Evolutionary conservation across 1,284 basidiomycete species (phyloP).

Genomic region (Ceratobasidium sp.): DNA sequence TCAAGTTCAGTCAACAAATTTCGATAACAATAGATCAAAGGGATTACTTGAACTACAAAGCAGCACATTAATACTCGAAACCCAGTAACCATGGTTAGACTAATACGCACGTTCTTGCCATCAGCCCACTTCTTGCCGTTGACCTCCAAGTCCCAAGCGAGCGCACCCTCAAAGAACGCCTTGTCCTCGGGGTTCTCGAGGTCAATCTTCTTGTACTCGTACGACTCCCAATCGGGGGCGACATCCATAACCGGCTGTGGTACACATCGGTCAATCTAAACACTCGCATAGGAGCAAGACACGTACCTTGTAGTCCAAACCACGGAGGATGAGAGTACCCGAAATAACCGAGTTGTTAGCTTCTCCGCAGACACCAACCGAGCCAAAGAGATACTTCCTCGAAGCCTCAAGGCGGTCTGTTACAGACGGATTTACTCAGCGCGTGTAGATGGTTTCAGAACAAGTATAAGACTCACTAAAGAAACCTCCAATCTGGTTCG

Average conservation of each 20-base stretch:
- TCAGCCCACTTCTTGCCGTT: slow-evolving; percentile 90
- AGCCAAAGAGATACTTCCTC: slow-evolving; percentile 95
- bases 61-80: not conserved
- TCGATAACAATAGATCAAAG: not conserved
- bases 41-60: not conserved
- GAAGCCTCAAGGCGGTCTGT: slow-evolving; percentile 92
- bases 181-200: slow-evolving; percentile 79
- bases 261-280: slow-evolving; percentile 52
- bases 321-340: slow-evolving; percentile 88
- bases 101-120: slow-evolving; percentile 81
- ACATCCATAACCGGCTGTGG: slow-evolving; percentile 79
- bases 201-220: slow-evolving; percentile 80
- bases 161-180: slow-evolving; percentile 89
- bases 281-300: slow-evolving; percentile 51
- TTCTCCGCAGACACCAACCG: slow-evolving; percentile 90
- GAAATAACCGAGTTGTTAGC: slow-evolving; percentile 82
- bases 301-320: slow-evolving; percentile 62
- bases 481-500: slow-evolving; percentile 92
- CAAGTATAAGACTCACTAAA: slow-evolving; percentile 77
- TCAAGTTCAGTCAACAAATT: not conserved
- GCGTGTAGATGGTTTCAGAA: not conserved
- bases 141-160: slow-evolving; percentile 92
- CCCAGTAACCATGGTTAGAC: not conserved
- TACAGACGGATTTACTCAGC: not conserved
- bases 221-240: slow-evolving; percentile 91